A percentile compares a stretch with the other conserved stretches of the same genome.
phyloP scores from a whole-genome alignment of 805 yeast genomes.

The Metschnikowia rubicola region DNA sequence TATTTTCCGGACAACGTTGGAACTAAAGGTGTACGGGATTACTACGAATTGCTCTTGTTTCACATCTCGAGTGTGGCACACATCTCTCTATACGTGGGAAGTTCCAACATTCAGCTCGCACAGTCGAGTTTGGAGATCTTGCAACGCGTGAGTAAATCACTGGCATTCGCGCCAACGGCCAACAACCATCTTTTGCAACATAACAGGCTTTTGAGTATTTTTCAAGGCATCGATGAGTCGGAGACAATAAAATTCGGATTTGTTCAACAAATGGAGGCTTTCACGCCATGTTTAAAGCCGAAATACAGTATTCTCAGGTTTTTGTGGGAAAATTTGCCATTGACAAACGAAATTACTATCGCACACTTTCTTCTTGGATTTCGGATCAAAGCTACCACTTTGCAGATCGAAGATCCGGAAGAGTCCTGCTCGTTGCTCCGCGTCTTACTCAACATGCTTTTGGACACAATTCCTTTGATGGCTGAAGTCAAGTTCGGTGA shows the following conservation, averaged over 20 bases:
- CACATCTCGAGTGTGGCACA: slow-evolving; percentile 72
- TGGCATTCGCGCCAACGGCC: slow-evolving; percentile 38
- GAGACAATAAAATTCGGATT: slow-evolving; percentile 68
- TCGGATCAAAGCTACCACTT: slow-evolving; percentile 43
- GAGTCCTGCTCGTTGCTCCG: slow-evolving; percentile 55
- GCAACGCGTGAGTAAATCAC: slow-evolving; percentile 44
- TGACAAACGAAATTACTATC: slow-evolving; percentile 46
- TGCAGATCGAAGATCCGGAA: slow-evolving; percentile 43
- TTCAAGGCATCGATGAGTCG: slow-evolving; percentile 77
- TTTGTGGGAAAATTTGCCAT: slow-evolving; percentile 46
- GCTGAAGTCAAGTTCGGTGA: slow-evolving; percentile 33
- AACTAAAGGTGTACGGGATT: slow-evolving; percentile 58
- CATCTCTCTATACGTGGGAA: slow-evolving; percentile 70
- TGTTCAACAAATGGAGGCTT: slow-evolving; percentile 53
- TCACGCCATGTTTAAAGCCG: slow-evolving; percentile 36
- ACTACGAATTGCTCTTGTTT: slow-evolving; percentile 68
- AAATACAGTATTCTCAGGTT: slow-evolving; percentile 62
- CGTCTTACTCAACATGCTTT: slow-evolving; percentile 49
- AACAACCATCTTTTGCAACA: slow-evolving; percentile 36
- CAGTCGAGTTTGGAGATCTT: slow-evolving; percentile 52
- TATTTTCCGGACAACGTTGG: slow-evolving; percentile 46
- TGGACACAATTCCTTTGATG: slow-evolving; percentile 43
- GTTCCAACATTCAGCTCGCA: slow-evolving; percentile 49
- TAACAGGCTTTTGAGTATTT: slow-evolving; percentile 64
- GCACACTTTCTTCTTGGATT: slow-evolving; percentile 81